Percentiles rank a stretch among this genome's conserved stretches.
Evolutionary conservation across 306 rosid species (phyloP).

Genomic region (Lathyrus sativus): DNA sequence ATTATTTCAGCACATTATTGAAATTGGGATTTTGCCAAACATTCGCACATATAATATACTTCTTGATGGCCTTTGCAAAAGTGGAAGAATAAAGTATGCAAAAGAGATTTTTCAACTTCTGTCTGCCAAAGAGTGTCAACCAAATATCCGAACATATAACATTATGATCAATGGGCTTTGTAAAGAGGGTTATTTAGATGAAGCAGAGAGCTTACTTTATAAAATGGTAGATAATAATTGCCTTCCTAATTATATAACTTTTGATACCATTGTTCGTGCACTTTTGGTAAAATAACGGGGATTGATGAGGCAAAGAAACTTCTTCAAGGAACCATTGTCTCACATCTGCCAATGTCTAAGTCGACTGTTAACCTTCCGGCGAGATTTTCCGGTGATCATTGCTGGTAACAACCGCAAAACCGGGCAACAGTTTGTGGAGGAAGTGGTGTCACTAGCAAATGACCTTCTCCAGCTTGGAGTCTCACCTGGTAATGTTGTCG

Average conservation of each 20-base stretch:
- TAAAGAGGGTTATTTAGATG: slow-evolving; percentile 41
- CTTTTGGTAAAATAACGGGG: slow-evolving; percentile 20
- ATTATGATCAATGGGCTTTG: slow-evolving; percentile 44
- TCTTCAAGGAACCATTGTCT: slow-evolving; percentile 39
- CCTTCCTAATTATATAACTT: slow-evolving; percentile 37
- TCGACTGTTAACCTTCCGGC: slow-evolving; percentile 48
- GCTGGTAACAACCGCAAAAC: too few relatives aligned
- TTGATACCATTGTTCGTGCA: slow-evolving; percentile 41
- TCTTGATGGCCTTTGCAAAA: slow-evolving; percentile 43
- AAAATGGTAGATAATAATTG: slow-evolving; percentile 36
- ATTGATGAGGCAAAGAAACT: slow-evolving; percentile 4
- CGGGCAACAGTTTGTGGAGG: too few relatives aligned
- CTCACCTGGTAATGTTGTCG: slow-evolving; percentile 63
- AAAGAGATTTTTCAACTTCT: slow-evolving; percentile 35
- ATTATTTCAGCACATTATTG: slow-evolving; percentile 34
- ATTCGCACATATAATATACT: slow-evolving; percentile 43
- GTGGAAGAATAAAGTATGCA: slow-evolving; percentile 35
- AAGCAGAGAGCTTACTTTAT: slow-evolving; percentile 40
- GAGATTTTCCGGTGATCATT: slow-evolving; percentile 36
- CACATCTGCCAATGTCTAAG: slow-evolving; percentile 85
- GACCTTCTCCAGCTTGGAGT: slow-evolving; percentile 65
- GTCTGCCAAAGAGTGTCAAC: slow-evolving; percentile 31
- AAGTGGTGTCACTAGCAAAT: slow-evolving; percentile 57
- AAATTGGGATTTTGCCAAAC: slow-evolving; percentile 37
- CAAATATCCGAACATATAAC: slow-evolving; percentile 41